Evolutionary conservation across 148 eudicot species (phyloP), one percentile per base, ranked within the genome.

Genomic region (Chenopodium berlandieri): DNA sequence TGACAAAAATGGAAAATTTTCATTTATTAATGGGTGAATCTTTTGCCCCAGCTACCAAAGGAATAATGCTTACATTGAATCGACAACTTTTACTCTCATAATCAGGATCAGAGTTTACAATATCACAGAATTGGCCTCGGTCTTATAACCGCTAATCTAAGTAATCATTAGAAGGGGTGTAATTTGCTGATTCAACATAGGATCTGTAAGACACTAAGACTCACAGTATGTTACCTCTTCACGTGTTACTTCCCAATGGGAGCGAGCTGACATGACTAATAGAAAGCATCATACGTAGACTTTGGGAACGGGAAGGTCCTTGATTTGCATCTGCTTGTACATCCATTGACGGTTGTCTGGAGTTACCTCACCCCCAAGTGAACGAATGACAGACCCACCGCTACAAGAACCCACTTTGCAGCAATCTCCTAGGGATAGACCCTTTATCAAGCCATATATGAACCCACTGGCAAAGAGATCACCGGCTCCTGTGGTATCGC

Each of bases 391-490:
- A 48, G 98, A 92, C 6, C 98, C 98, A 2, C 99, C 99, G 69
- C 97, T 97, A 79, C 98, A 97, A 12, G 99, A 85, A 7, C 99
- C 99, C 13, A 91, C 88, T 84, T 85, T 89, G 85, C 99, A 97
- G 79, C 97, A 97, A 27, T 94, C 93, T 76, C 94, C 98, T 6
- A 97, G 89, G 1, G 95, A 83, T n/a, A 92, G 64, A 78, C 97
- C 98, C 40, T 89, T 92, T 60, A 94, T 87, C 80, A 97, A 80
- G 56, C 99, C 99, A 46, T 97, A 97, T 75, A 97, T 78, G 85
- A 97, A 97, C 60, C 99, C 99, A 34, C 97, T 86, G 2, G 99
- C 98, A 81, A 97, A 97, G 31, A 97, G 93, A 84, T 97, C 99
- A 12, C 99, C 99, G 7, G 99, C 99, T 69, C 99, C 99, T 0